These are phyloP conservation scores for Amaranthus palmeri DNA, from an alignment of 148 eudicot species.

Conservation along the genomic window DNA sequence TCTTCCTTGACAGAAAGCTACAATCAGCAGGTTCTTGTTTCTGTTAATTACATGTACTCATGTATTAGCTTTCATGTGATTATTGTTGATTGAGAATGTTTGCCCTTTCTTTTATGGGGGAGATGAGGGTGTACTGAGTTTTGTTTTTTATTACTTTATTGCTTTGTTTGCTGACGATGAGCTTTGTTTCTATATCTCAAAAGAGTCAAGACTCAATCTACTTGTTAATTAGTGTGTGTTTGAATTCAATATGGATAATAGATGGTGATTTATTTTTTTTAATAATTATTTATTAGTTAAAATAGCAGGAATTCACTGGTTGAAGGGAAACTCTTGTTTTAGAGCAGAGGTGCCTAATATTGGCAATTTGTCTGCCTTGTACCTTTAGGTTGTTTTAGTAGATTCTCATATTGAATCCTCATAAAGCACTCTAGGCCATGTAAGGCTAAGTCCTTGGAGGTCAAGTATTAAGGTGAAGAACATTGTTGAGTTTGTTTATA, in stretches of 20 bases:
- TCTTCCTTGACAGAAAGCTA: constrained; percentile 88
- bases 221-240: background rate
- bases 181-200: background rate
- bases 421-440: no score
- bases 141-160: no score
- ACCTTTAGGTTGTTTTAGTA: background rate
- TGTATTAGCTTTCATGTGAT: background rate
- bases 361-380: background rate
- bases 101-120: background rate
- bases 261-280: background rate
- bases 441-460: no score
- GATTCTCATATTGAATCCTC: background rate
- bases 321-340: background rate
- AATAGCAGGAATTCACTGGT: background rate
- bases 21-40: constrained; percentile 73
- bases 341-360: no score
- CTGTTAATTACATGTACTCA: background rate
- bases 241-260: background rate
- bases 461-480: no score
- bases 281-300: background rate
- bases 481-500: no score
- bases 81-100: background rate
- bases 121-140: no score
- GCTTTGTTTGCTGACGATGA: no score
- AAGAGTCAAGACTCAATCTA: background rate